Evolutionary conservation across 805 yeast species (phyloP).

Genomic region (Hanseniaspora nectarophila): DNA sequence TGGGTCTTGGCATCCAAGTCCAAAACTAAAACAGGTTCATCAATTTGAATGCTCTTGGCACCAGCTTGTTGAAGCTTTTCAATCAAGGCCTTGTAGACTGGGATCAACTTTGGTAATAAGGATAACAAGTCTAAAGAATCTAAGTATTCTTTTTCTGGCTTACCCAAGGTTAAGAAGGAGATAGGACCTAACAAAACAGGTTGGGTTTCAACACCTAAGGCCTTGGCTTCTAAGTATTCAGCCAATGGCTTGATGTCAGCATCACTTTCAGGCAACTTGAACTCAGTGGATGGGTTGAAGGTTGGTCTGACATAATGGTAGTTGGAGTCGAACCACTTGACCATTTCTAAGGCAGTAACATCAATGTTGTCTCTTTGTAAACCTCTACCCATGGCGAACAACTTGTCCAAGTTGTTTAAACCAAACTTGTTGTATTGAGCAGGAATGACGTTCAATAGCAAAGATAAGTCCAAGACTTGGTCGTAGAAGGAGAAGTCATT

Average conservation of each 20-base stretch:
- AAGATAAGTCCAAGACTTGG: conserved; percentile 85
- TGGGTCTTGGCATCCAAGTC: conserved; percentile 78
- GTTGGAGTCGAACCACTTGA: conserved; percentile 99
- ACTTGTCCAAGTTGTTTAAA: conserved; percentile 77
- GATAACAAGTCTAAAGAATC: conserved; percentile 81
- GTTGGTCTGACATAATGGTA: conserved; percentile 99
- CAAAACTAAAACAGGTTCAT: conserved; percentile 92
- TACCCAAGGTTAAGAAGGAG: conserved; percentile 88
- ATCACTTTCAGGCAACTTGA: conserved; percentile 79
- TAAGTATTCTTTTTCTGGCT: conserved; percentile 94
- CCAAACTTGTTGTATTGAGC: conserved; percentile 90
- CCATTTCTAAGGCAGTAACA: conserved; percentile 98
- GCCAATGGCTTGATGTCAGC: conserved; percentile 66
- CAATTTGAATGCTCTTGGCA: conserved; percentile 89
- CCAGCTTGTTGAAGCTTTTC: conserved; percentile 85
- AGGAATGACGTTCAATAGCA: conserved; percentile 90
- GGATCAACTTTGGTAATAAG: conserved; percentile 76
- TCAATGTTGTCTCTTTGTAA: conserved; percentile 95
- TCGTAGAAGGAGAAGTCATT: conserved; percentile 98
- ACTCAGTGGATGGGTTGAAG: conserved; percentile 84
- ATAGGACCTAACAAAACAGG: conserved; percentile 96
- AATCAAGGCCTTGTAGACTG: conserved; percentile 84
- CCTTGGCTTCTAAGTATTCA: conserved; percentile 97
- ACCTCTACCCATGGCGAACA: conserved; percentile 99
- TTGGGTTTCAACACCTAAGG: conserved; percentile 88